Base-by-base conservation (phyloP, 2,329 filamentous ascomycete genomes). In the Hirsutella thompsonii region DNA sequence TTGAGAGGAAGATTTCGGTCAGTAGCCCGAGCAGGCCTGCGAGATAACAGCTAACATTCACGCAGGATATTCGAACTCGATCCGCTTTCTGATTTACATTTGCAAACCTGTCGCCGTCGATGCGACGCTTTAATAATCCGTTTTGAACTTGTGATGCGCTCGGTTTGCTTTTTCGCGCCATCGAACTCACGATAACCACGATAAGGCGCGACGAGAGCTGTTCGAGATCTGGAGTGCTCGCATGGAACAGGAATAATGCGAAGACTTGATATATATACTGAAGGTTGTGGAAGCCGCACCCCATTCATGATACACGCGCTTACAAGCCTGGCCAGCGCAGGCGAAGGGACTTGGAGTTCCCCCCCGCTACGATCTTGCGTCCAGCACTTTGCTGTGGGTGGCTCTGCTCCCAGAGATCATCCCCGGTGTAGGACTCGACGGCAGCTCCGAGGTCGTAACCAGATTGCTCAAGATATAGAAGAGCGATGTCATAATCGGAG, bases 1-100 rank as follows among this genome's bases (percentile, higher is more conserved):
- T 98, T 55, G 93, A 98, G 70, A 80, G 92, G 55, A 95, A 95
- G 67, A 90, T 98, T 55, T 88, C 84, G 45, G 72, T 72, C 55
- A 34, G 14, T n/a, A n/a, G 4, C 32, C n/a, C 32, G 56, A 16
- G 32, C 32, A 18, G 8, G 5, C 18, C 8, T 18, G 13, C n/a
- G 32, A 16, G 32, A 9, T 16, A 18, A 21, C 29, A 39, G 55
- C 64, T 49, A 62, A 45, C 28, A 37, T 18, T 21, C 29, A 9
- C 16, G 14, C 44, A 74, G 70, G 72, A 78, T 45, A 67, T 77
- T 38, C 72, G 74, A 38, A 76, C 74, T 29, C 62, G 74, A 41
- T 76, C 73, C 46, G 73, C 74, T 36, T 77, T 78, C 50, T 77
- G 63, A 67, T 46, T 38, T 40, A 37, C 33, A 37, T 41, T 39